phyloP scores from a whole-genome alignment of 2,329 filamentous ascomycete genomes.

The Talaromyces rugulosus region DNA sequence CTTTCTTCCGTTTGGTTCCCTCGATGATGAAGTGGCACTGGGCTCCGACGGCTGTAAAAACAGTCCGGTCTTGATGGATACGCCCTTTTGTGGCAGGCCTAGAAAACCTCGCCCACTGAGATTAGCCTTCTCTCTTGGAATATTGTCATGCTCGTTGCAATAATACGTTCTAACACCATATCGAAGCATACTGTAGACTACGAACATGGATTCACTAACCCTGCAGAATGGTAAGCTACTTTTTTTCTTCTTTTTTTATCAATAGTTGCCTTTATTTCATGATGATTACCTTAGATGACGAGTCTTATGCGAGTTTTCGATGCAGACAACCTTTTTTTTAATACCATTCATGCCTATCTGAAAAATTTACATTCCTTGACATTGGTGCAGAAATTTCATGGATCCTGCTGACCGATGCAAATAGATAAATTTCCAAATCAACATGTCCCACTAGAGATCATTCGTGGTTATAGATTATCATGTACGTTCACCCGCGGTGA shows the following conservation, averaged over 20 bases:
- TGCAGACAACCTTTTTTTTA: slow-evolving; percentile 54
- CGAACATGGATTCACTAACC: neutral
- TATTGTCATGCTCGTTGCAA: neutral
- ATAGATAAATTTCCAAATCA: neutral
- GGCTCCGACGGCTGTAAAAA: slow-evolving; percentile 72
- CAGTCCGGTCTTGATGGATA: slow-evolving; percentile 70
- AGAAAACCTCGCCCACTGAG: slow-evolving; percentile 99
- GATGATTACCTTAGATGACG: slow-evolving; percentile 59
- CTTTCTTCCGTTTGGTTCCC: neutral
- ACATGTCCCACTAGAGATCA: neutral
- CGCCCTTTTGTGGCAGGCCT: slow-evolving; percentile 94
- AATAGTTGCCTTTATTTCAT: slow-evolving; percentile 23
- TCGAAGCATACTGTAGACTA: neutral
- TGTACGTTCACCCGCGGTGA: slow-evolving; percentile 25
- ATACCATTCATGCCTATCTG: slow-evolving; percentile 60
- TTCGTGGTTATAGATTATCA: neutral
- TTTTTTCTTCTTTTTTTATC: slow-evolving; percentile 13
- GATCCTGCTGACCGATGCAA: slow-evolving; percentile 17
- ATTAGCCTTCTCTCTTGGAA: slow-evolving; percentile 8
- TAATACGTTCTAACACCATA: neutral
- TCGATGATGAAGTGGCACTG: slow-evolving; percentile 68
- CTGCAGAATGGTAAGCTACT: slow-evolving; percentile 6
- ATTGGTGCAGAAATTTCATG: slow-evolving; percentile 2
- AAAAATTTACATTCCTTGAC: slow-evolving; percentile 21
- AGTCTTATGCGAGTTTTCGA: slow-evolving; percentile 62